Base-by-base conservation (phyloP, 1,284 basidiomycete genomes). In the Polyporus tsugae region DNA sequence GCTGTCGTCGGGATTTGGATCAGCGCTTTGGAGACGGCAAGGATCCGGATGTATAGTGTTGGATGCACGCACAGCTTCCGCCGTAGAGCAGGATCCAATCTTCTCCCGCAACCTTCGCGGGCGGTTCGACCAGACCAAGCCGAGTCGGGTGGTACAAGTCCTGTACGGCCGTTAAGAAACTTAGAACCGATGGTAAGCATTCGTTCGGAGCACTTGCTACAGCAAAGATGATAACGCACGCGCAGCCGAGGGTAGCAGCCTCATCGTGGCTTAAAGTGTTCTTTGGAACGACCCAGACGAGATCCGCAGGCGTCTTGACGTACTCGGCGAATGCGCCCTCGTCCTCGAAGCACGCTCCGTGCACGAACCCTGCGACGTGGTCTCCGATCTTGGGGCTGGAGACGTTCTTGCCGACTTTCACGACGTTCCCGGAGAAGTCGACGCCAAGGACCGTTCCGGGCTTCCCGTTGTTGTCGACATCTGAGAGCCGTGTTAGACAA, bases 241-340 rank as follows among this genome's bases (percentile, higher is more conserved):
- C 79, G 59, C 80, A 76, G 15, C 81, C 81, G 53, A 82, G 77
- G 0, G 82, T 80, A 4, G 82, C 81, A 0, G 84, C 85, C 60
- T 83, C 75, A 29, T 82, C 81, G 57, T 78, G 72, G 10, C 69
- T 74, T 35, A 78, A 6, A 15, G 75, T 75, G n/a, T 66, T 74
- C 17, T 72, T 66, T 4, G 82, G 81, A 0, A 81, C 75, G 38
- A 75, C 72, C 78, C 80, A 81, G 2, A 77, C 75, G 2, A 81
- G 74, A 13, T 78, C 74, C 0, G 76, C 78, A 25, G 77, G 71
- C 2, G 75, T 76, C 69, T 78, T 79, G 64, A 82, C 72, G 74
- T 84, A 86, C 74, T 86, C 79, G 11, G 83, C 82, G 69, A 78
- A 82, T 13, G 81, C 78, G 68, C 81, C 81, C 78, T 69, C 63